Percentiles rank a stretch among this genome's conserved stretches.
Evolutionary conservation across 768 basidiomycete genomes (phyloP).

Genomic region (Amanita jacksonii): DNA sequence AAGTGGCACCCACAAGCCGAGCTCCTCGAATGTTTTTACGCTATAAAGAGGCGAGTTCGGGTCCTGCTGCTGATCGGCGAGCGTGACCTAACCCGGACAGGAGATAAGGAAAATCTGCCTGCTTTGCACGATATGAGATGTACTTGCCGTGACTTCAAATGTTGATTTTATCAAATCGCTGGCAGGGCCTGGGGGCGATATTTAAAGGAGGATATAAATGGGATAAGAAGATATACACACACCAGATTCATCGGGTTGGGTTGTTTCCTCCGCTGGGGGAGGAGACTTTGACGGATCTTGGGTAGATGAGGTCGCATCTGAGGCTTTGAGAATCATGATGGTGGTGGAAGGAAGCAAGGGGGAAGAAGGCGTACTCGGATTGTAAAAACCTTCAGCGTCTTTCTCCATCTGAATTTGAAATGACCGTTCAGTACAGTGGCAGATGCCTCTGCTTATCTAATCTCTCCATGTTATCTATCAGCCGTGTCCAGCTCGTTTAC

Average conservation of each 20-base stretch:
- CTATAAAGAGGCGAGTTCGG: conserved; percentile 94
- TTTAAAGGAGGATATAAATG: neutral
- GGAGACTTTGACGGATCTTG: neutral
- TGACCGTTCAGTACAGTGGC: too few species aligned
- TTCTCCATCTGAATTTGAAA: conserved; percentile 42
- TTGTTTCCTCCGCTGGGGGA: conserved; percentile 12
- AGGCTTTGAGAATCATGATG: neutral
- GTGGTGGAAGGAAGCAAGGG: neutral
- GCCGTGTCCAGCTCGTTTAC: conserved; percentile 34
- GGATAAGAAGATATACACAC: neutral
- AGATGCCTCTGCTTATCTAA: conserved; percentile 8
- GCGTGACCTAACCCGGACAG: conserved; percentile 58
- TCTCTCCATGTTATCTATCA: conserved; percentile 2
- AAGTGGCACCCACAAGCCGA: conserved; percentile 67
- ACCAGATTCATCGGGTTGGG: conserved; percentile 20
- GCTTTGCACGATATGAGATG: neutral
- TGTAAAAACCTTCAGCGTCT: conserved; percentile 76
- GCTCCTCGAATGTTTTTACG: conserved; percentile 89
- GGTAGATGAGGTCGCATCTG: neutral
- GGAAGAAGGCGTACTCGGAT: conserved; percentile 33
- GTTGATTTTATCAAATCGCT: conserved; percentile 68
- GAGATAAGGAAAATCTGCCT: conserved; percentile 8
- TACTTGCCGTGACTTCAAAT: conserved; percentile 71
- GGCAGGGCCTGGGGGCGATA: conserved; percentile 18
- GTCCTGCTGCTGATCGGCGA: conserved; percentile 93